Evolutionary conservation across 2,329 filamentous ascomycete species (phyloP).

Genomic region (Colletotrichum lini): DNA sequence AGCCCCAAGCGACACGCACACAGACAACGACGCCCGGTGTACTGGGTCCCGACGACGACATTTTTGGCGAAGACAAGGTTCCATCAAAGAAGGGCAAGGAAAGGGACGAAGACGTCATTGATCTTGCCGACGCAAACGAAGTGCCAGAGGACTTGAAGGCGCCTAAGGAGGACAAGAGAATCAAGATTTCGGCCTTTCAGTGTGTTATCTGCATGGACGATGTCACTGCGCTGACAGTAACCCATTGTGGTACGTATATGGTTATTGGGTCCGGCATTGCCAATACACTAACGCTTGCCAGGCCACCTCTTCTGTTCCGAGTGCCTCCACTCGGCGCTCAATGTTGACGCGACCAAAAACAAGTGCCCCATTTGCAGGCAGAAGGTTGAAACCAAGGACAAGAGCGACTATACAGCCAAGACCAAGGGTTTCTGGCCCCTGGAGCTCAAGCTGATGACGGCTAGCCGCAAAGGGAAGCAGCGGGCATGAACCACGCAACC

Average conservation of each 20-base stretch:
- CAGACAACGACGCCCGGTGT: constrained; percentile 44
- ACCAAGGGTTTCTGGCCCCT: constrained; percentile 71
- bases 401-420: constrained; percentile 58
- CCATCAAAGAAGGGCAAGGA: constrained; percentile 45
- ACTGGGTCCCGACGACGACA: constrained; percentile 46
- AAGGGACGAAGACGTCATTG: constrained; percentile 51
- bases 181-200: constrained; percentile 71
- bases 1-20: constrained; percentile 33
- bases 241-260: constrained; percentile 73
- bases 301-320: constrained; percentile 76
- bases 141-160: constrained; percentile 60
- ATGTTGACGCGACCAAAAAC: constrained; percentile 68
- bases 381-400: constrained; percentile 66
- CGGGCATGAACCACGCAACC: constrained; percentile 19
- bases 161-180: constrained; percentile 62
- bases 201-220: constrained; percentile 79
- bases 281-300: constrained; percentile 47
- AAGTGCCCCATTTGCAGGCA: constrained; percentile 76
- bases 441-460: constrained; percentile 74
- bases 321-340: constrained; percentile 73
- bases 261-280: background rate
- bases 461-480: constrained; percentile 66
- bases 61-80: constrained; percentile 47
- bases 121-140: constrained; percentile 60
- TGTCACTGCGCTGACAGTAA: constrained; percentile 70